Percentiles rank a stretch among this genome's conserved stretches.
phyloP scores from a whole-genome alignment of 75 land plant genomes.

The Sequoiadendron giganteum region DNA sequence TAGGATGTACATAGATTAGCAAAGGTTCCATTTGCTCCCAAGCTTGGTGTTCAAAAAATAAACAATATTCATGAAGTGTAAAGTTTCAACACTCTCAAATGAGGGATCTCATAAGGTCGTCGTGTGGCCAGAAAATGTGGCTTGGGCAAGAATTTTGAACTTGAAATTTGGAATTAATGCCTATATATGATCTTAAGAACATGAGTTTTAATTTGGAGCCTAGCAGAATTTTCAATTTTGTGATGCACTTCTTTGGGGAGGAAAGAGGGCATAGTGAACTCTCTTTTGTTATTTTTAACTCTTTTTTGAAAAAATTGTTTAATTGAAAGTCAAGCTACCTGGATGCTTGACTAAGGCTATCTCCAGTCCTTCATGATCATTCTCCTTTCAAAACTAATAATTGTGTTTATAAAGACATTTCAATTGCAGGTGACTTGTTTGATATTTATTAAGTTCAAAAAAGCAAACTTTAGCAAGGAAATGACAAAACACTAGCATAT shows the following conservation, averaged over 20 bases:
- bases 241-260: background rate
- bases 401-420: background rate
- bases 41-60: background rate
- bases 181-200: background rate
- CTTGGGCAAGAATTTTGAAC: background rate
- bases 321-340: background rate
- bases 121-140: background rate
- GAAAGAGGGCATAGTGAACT: background rate
- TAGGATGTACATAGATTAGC: background rate
- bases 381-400: background rate
- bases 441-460: background rate
- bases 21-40: background rate
- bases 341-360: background rate
- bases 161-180: background rate
- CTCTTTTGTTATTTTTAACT: background rate
- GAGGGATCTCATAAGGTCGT: background rate
- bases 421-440: background rate
- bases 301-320: background rate
- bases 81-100: background rate
- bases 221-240: background rate
- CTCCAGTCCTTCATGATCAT: background rate
- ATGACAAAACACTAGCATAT: background rate
- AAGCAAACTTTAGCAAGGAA: background rate
- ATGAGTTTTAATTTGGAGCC: background rate
- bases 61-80: background rate